Conservation (phyloP, 331 rosid genomes). For the Acacia pycnantha region DNA sequence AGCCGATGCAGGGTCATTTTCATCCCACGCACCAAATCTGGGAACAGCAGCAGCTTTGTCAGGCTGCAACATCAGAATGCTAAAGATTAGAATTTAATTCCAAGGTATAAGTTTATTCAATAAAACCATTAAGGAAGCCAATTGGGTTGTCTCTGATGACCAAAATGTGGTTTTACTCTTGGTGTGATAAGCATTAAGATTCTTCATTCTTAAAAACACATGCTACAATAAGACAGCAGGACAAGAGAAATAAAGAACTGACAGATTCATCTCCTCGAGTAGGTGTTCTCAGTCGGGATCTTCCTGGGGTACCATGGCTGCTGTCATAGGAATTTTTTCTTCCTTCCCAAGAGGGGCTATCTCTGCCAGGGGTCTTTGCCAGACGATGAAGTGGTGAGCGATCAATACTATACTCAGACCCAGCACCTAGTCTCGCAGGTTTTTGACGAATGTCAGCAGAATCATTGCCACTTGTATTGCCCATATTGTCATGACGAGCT, state of each 20-base stretch:
- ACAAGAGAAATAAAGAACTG: constrained; percentile 34
- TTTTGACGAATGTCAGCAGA: constrained; percentile 57
- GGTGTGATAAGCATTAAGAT: background rate
- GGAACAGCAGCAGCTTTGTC: constrained; percentile 97
- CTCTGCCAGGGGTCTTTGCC: constrained; percentile 62
- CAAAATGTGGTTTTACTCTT: background rate
- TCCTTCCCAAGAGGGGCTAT: constrained; percentile 65
- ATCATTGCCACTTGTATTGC: constrained; percentile 44
- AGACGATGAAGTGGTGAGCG: constrained; percentile 89
- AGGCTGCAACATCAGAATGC: constrained; percentile 49
- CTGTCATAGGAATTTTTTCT: constrained; percentile 62
- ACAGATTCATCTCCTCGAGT: constrained; percentile 70
- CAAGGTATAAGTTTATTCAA: background rate
- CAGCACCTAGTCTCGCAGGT: constrained; percentile 49
- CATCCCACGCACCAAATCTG: constrained; percentile 94
- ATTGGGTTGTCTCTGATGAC: background rate
- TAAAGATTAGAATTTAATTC: constrained; percentile 23
- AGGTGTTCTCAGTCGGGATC: constrained; percentile 60
- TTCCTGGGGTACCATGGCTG: constrained; percentile 78
- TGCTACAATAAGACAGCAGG: background rate
- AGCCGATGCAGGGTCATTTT: constrained; percentile 81
- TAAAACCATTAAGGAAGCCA: background rate
- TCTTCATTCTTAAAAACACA: background rate
- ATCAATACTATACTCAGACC: constrained; percentile 67
- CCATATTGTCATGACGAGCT: constrained; percentile 48